Evolutionary conservation across 1,284 basidiomycete species (phyloP), one percentile per base, ranked within the genome.

Genomic region (Vanrija sp.): DNA sequence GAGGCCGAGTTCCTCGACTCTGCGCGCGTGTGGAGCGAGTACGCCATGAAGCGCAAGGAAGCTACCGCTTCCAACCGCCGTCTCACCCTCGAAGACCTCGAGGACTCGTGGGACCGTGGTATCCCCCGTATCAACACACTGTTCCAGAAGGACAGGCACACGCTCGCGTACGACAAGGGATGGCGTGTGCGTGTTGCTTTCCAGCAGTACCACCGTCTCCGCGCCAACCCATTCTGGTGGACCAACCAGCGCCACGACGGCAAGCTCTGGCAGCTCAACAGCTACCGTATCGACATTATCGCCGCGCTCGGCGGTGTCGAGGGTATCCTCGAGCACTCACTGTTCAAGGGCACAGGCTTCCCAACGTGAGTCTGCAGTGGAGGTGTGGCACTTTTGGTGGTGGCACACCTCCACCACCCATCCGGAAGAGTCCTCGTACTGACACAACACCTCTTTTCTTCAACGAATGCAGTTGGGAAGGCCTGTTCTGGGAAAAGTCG

Each of bases 1-100:
- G 93, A 98, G 73, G 90, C 95, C 1, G 96, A 99, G 75, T 98
- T 99, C 79, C 77, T 96, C 61, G 96, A 99, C 73, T 96, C 92
- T 6, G 93, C 93, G 38, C 90, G 96, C 61, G 96, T 98, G 24
- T 99, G 96, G 96, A 91, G 89, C 3, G 96, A 99, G 77, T 98
- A 99, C 74, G 96, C 96, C 0, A 90, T 97, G 89, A 99, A 98
- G 82, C 82, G 96, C 62, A 98, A 98, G 77, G 96, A 99, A 73
- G 96, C 95, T 19, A 95, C 93, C 61, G 93, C 95, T 3, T 91
- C 97, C 73, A 98, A 98, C 76, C 87, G 95, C 54, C 86, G 96
- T 22, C 80, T 98, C 45, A 98, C 94, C 1, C 80, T 97, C n/a
- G 94, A 98, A 72, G 94, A 97, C 80, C 81, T 97, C 20, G 93